Evolutionary conservation across 2,329 filamentous ascomycete species (phyloP), one percentile per base, ranked within the genome.

Genomic region (Colletotrichum simmondsii): DNA sequence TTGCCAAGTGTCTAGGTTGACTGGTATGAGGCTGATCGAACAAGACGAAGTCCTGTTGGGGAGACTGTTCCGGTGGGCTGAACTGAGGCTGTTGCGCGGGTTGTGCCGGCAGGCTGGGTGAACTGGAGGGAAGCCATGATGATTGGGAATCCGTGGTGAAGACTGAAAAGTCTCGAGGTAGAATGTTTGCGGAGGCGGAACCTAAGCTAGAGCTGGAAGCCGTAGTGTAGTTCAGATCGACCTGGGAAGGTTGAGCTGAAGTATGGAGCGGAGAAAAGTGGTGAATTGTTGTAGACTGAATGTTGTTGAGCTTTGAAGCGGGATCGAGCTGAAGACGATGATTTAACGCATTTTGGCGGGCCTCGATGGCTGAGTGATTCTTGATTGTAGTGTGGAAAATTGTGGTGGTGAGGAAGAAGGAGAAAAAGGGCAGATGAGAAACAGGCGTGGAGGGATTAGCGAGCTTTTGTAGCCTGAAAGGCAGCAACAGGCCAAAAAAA

Each of bases 141-240:
- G 91, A 90, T 85, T 88, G 88, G 83, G 91, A 90, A 94, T 93
- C 93, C 93, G 93, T 95, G 89, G 89, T 95, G 92, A 92, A 92
- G 92, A 93, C 91, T 90, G 87, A 80, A 78, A 88, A 90, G 90
- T 92, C 92, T 90, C 87, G 89, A 81, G 84, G 82, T 85, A 87
- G 82, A 89, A 91, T 91, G 85, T 85, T 91, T 84, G 85, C 84
- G 87, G 87, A 87, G 79, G 86, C 86, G 84, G 84, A 86, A 86
- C 83, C 88, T 88, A 89, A 88, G 77, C 80, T 84, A 80, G 64
- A 74, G 52, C 62, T 65, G 22, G 49, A 97, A 82, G 96, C 96
- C 26, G 96, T 95, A 79, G 94, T 96, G 77, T 98, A 98, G 85
- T 98, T 95, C 94, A 73, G 88, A 93, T 81, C 90, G 92, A 78